phyloP scores from a whole-genome alignment of 1,284 basidiomycete species.

The Melampsora abietis-canadensis region DNA sequence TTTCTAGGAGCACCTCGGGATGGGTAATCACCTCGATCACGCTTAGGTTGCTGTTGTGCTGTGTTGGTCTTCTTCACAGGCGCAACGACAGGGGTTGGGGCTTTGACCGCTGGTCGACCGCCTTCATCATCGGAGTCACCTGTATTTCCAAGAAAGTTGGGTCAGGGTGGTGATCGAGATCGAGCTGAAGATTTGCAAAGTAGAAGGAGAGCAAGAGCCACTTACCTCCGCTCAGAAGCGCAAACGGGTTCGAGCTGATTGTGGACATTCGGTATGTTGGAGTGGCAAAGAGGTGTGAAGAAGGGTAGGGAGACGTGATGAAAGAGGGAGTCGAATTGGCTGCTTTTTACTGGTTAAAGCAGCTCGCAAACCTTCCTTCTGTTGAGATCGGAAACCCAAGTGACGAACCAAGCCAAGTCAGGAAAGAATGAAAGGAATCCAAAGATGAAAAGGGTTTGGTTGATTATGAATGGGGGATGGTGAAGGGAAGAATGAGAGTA shows the following conservation, averaged over 20 bases:
- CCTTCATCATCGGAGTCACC: slow-evolving; percentile 42
- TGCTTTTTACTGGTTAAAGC: slow-evolving; percentile 44
- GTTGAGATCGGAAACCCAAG: too few species aligned
- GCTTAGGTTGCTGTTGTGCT: slow-evolving; percentile 22
- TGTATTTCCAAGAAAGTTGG: background rate
- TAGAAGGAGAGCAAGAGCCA: background rate
- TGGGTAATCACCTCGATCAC: slow-evolving; percentile 42
- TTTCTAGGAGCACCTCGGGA: slow-evolving; percentile 35
- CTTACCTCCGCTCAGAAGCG: slow-evolving; percentile 40
- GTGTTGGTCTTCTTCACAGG: slow-evolving; percentile 20
- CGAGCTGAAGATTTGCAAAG: background rate
- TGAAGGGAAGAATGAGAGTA: too few species aligned
- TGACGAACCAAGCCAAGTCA: too few species aligned
- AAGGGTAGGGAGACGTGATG: background rate
- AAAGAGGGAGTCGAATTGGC: slow-evolving; percentile 18
- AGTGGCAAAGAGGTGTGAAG: too few species aligned
- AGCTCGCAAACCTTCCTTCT: slow-evolving; percentile 34
- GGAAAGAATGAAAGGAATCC: too few species aligned
- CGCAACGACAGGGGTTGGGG: slow-evolving; percentile 7
- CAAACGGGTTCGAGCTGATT: slow-evolving; percentile 41
- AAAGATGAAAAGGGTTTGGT: too few species aligned
- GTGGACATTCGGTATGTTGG: slow-evolving; percentile 19
- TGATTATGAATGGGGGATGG: too few species aligned
- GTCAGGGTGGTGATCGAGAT: background rate
- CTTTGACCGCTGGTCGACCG: slow-evolving; percentile 13